A percentile compares a stretch with the other conserved stretches of the same genome.
These are phyloP conservation scores for Dactylis glomerata DNA, from an alignment of 176 grass and related monocot genomes.

Conservation along the genomic window DNA sequence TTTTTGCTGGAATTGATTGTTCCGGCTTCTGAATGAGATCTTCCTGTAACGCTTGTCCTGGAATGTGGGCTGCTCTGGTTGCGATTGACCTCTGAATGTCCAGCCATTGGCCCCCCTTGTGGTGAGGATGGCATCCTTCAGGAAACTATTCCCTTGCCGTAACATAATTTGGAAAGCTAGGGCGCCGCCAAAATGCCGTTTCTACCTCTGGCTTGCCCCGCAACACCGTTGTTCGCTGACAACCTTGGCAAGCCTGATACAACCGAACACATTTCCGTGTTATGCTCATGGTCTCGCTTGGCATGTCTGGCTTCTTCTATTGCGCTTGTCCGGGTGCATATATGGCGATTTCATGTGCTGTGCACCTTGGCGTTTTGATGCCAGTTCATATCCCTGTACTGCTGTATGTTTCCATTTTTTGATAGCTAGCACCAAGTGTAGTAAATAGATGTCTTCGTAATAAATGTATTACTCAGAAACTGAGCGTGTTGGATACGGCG, in stretches of 20 bases:
- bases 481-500: neutral
- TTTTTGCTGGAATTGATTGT: neutral
- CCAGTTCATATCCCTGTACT: neutral
- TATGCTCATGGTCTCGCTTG: neutral
- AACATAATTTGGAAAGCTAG: neutral
- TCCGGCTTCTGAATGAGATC: neutral
- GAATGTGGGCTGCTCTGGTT: neutral
- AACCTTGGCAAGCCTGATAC: neutral
- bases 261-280: neutral
- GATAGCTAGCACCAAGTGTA: neutral
- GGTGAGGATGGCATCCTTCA: neutral
- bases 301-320: conserved; percentile 1
- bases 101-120: too few relatives aligned
- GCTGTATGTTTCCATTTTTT: neutral
- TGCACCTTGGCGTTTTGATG: neutral
- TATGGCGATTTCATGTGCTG: neutral
- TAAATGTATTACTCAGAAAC: neutral
- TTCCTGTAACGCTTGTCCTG: neutral
- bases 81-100: neutral
- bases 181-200: neutral
- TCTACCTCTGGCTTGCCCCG: neutral
- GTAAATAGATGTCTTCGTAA: neutral
- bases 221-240: neutral
- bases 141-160: neutral
- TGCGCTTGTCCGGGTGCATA: neutral